Base-by-base conservation (phyloP, 441 rosid genomes). In the Euphorbia corollata region DNA sequence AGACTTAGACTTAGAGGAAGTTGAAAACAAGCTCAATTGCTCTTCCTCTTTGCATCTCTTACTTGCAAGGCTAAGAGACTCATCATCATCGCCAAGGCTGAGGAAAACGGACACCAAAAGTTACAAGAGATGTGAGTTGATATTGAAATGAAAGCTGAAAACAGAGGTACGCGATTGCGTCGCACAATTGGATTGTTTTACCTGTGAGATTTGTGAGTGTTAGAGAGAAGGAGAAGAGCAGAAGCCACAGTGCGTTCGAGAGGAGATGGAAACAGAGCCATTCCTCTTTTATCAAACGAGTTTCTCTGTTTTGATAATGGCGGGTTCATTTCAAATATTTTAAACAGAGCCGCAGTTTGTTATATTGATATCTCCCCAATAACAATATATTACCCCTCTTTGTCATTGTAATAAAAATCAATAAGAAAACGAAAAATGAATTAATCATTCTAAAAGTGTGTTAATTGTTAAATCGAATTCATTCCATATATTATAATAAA, bases 221-320 rank as follows among this genome's bases (percentile, higher is more conserved):
- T 36, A 43, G 90, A 86, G 82, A 93, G 96, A 15, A 85, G 88
- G 75, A 93, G 90, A 15, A 93, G 97, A 70, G 93, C 83, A 20
- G 96, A 84, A 73, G 96, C 97, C n/a, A 78, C 95, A 3, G 75
- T 65, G 78, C 72, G 83, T 77, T 91, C 99, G 36, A 72, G 73
- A 59, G 81, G 64, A 53, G 87, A 82, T 47, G 99, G 97, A 81
- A 89, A 89, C 64, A 72, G 74, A 66, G 30, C 8, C 50, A 11
- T 51, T 12, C 13, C 61, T 60, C 60, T 62, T 47, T 24, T 19
- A 55, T 18, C 6, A 2, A 19, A 6, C 23, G 50, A 2, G 0
- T 71, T 69, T 62, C 60, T 66, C 63, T 64, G 64, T 61, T 57
- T 66, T 36, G 64, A 54, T 62, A 83, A 55, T 88, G 95, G 95